These are phyloP conservation scores for Suillus cothurnatus DNA, from an alignment of 768 basidiomycete species.

Conservation along the genomic window DNA sequence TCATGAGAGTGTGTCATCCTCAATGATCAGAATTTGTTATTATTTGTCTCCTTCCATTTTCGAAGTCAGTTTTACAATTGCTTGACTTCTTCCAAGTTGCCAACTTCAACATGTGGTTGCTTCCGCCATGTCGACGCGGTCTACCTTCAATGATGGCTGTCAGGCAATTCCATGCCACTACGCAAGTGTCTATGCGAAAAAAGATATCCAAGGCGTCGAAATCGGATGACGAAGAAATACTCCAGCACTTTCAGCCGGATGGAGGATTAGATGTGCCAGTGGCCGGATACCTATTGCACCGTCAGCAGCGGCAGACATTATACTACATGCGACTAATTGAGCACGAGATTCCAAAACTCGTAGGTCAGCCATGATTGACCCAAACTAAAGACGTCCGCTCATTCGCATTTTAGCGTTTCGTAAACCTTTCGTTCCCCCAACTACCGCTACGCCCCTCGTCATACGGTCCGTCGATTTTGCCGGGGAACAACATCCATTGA, in stretches of 20 bases:
- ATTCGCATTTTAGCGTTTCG: slow-evolving; percentile 63
- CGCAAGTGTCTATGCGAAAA: slow-evolving; percentile 19
- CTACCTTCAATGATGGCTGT: slow-evolving; percentile 12
- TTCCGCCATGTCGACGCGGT: slow-evolving; percentile 19
- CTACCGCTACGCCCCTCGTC: slow-evolving; percentile 56
- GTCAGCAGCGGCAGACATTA: slow-evolving; percentile 72
- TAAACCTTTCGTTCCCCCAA: slow-evolving; percentile 76
- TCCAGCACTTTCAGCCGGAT: slow-evolving; percentile 37
- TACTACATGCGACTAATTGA: slow-evolving; percentile 86
- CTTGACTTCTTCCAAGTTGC: neutral
- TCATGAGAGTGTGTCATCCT: neutral
- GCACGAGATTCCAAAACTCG: slow-evolving; percentile 84
- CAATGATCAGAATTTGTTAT: slow-evolving; percentile 19
- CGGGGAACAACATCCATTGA: slow-evolving; percentile 75
- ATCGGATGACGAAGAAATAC: slow-evolving; percentile 40
- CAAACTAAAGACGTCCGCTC: slow-evolving; percentile 16
- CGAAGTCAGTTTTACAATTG: neutral
- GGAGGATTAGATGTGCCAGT: slow-evolving; percentile 63
- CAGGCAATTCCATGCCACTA: slow-evolving; percentile 30
- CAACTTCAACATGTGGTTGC: slow-evolving; percentile 22
- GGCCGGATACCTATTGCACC: slow-evolving; percentile 70
- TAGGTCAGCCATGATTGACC: slow-evolving; percentile 52
- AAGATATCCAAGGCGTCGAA: slow-evolving; percentile 35
- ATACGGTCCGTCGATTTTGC: slow-evolving; percentile 78
- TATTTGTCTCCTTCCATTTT: slow-evolving; percentile 24